Conservation (phyloP, 306 rosid genomes). For the Mimosa bimucronata region DNA sequence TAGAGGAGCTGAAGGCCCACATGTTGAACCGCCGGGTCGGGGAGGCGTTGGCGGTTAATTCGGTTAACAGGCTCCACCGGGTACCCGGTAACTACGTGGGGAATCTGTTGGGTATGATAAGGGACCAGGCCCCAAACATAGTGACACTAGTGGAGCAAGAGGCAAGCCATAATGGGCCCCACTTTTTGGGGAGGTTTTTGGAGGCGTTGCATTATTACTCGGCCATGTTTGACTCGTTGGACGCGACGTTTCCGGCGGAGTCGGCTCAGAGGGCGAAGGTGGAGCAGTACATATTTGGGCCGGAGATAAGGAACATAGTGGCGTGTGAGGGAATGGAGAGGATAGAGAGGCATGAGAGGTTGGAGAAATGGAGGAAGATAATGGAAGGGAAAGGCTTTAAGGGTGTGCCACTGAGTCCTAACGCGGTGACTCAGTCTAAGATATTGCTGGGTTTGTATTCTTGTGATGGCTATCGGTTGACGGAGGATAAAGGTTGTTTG, state of each 20-base stretch:
- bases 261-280: slow-evolving; percentile 88
- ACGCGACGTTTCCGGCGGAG: slow-evolving; percentile 80
- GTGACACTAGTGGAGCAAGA: slow-evolving; percentile 85
- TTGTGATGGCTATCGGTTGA: slow-evolving; percentile 78
- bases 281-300: slow-evolving; percentile 87
- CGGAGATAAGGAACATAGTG: slow-evolving; percentile 87
- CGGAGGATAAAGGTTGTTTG: slow-evolving; percentile 87
- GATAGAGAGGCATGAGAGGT: slow-evolving; percentile 82
- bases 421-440: slow-evolving; percentile 92
- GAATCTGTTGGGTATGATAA: slow-evolving; percentile 60
- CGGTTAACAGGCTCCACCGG: slow-evolving; percentile 80
- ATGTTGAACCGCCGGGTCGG: slow-evolving; percentile 87
- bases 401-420: slow-evolving; percentile 71
- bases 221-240: slow-evolving; percentile 84
- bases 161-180: slow-evolving; percentile 90
- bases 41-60: slow-evolving; percentile 77
- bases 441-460: slow-evolving; percentile 82
- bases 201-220: slow-evolving; percentile 87
- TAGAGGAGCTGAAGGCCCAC: slow-evolving; percentile 70
- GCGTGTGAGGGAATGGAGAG: slow-evolving; percentile 79
- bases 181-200: slow-evolving; percentile 76
- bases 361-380: slow-evolving; percentile 85
- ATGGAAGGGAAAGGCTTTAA: slow-evolving; percentile 92
- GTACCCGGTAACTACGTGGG: slow-evolving; percentile 61
- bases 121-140: slow-evolving; percentile 86